Evolutionary conservation across 495 filamentous ascomycete species (phyloP), one percentile per base, ranked within the genome.

Genomic region (Aspergillus biplanus): DNA sequence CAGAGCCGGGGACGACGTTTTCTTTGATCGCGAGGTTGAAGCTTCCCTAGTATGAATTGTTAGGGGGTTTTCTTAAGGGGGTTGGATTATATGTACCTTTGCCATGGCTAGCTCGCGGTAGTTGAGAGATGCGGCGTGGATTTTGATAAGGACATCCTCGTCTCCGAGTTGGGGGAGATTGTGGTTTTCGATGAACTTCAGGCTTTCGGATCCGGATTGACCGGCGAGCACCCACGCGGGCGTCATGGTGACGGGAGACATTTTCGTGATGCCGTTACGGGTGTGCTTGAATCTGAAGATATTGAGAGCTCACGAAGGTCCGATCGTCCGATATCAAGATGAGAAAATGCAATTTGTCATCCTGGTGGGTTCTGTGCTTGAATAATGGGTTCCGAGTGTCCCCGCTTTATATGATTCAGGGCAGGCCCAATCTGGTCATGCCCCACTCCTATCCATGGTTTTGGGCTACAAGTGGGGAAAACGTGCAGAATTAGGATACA

Each of bases 91-190:
- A 16, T 16, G 7, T 75, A 82, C 84, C 72, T 75, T 78, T 11
- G 86, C 80, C 56, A 92, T 89, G 61, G 86, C 81, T 52, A 91
- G 72, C 64, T 92, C 89, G 54, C 90, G 83, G 75, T 87, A 92
- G 74, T 93, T 92, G 53, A 93, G 77, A 0, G 89, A 90, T 6
- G 83, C 86, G 16, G 83, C 87, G 65, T 85, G 79, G 31, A 92
- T 75, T 72, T 83, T 83, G 63, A 92, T 82, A 7, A 89, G 81
- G 9, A 89, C 85, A 32, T 90, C 87, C 53, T 83, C 79, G 27
- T 86, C 84, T 46, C 85, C 85, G 0, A 86, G 56, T 4, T 50
- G 52, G 7, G 68, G 68, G 4, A 66, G 49, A 1, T 59, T 16
- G 4, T 49, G 39, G 12, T 60, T 44, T 5, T 59, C 46, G 8